Evolutionary conservation across 306 rosid genomes (phyloP).

Genomic region (Vigna nakashimae): DNA sequence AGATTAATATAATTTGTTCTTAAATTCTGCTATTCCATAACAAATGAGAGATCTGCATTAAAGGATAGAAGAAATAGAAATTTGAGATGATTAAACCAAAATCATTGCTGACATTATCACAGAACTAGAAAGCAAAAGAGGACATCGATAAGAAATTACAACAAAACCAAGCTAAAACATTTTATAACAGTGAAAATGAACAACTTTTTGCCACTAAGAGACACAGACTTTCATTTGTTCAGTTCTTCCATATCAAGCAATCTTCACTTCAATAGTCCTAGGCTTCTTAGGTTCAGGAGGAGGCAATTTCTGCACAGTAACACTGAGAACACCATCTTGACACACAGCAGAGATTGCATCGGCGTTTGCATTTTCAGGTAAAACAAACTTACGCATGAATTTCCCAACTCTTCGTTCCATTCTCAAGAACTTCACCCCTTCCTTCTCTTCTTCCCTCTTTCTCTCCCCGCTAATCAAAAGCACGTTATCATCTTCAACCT

Average conservation of each 20-base stretch:
- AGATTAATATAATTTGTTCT: too few species aligned
- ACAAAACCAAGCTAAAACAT: too few species aligned
- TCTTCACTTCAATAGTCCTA: background rate
- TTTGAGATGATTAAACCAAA: too few species aligned
- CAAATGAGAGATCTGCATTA: too few species aligned
- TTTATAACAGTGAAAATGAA: too few species aligned
- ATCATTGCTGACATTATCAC: too few species aligned
- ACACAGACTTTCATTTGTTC: background rate
- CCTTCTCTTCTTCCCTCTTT: background rate
- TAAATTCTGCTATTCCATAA: too few species aligned
- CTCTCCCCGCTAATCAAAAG: conserved; percentile 13
- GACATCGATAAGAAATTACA: too few species aligned
- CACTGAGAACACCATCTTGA: conserved; percentile 3
- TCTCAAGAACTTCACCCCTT: background rate
- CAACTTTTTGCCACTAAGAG: background rate
- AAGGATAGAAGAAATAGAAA: too few species aligned
- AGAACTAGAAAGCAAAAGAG: too few species aligned
- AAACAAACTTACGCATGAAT: background rate
- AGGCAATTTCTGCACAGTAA: background rate
- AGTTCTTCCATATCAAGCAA: background rate
- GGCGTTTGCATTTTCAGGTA: background rate
- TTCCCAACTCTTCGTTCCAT: background rate
- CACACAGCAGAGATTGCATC: background rate
- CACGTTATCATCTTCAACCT: background rate
- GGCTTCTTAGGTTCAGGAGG: conserved; percentile 8